Conservation (phyloP, 176 grass and related monocot genomes). For the Carex scoparia region DNA sequence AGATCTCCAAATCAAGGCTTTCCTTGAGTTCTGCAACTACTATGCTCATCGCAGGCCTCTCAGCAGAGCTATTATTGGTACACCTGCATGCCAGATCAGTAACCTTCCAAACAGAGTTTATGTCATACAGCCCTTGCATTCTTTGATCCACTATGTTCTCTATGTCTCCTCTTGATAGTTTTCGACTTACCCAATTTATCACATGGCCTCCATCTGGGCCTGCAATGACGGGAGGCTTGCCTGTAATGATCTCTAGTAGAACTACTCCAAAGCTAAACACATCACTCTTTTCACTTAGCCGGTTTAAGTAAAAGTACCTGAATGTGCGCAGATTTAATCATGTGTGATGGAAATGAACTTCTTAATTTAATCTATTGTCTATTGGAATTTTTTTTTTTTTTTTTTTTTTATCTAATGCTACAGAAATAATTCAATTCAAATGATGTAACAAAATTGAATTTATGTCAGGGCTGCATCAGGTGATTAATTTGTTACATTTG, state of each 20-base stretch:
- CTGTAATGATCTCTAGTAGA: slow-evolving; percentile 40
- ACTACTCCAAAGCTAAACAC: slow-evolving; percentile 50
- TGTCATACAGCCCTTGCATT: slow-evolving; percentile 35
- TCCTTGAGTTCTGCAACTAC: slow-evolving; percentile 26
- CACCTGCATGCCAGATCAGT: slow-evolving; percentile 32
- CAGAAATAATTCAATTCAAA: too few species aligned
- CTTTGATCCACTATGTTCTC: slow-evolving; percentile 29
- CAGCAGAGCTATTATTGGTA: background rate
- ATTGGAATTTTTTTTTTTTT: too few species aligned
- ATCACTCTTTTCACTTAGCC: slow-evolving; percentile 46
- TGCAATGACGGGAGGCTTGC: slow-evolving; percentile 21
- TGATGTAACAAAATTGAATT: too few species aligned
- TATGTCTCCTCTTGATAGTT: slow-evolving; percentile 37
- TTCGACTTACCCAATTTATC: slow-evolving; percentile 31
- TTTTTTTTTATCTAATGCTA: too few species aligned
- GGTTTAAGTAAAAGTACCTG: slow-evolving; percentile 32
- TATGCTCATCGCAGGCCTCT: slow-evolving; percentile 30
- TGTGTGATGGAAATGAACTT: background rate
- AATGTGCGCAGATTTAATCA: background rate
- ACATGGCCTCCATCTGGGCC: slow-evolving; percentile 11
- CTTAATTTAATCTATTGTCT: too few species aligned
- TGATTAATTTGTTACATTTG: too few species aligned
- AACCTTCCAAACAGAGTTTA: slow-evolving; percentile 45
- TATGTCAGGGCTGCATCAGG: too few species aligned
- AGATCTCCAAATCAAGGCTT: slow-evolving; percentile 24